Evolutionary conservation across 2,329 filamentous ascomycete species (phyloP).

Genomic region (Coniochaeta sp.): DNA sequence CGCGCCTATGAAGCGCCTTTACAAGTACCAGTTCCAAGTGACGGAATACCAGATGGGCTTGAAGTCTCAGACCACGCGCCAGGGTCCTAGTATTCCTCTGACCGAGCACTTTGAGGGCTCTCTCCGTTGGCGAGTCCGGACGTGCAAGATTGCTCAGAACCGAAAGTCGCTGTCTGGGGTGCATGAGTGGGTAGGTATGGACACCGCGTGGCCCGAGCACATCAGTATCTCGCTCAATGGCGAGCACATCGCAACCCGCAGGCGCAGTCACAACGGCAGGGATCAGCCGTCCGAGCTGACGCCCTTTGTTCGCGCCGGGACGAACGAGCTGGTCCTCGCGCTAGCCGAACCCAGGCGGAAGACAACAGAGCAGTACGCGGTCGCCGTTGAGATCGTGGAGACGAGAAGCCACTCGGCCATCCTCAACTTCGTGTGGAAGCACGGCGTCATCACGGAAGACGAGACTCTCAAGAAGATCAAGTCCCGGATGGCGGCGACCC

Average conservation of each 20-base stretch:
- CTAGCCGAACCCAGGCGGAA: constrained; percentile 16
- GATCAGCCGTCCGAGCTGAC: constrained; percentile 75
- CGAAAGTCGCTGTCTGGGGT: constrained; percentile 24
- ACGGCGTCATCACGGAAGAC: constrained; percentile 31
- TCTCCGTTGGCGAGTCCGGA: constrained; percentile 61
- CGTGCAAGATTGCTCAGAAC: constrained; percentile 32
- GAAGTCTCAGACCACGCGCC: constrained; percentile 20
- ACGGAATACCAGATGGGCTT: constrained; percentile 11
- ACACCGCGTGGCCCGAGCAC: constrained; percentile 63
- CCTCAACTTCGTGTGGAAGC: constrained; percentile 27
- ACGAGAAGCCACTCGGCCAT: constrained; percentile 40
- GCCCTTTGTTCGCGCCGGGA: constrained; percentile 44
- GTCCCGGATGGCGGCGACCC: constrained; percentile 29
- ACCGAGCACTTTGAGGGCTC: constrained; percentile 42
- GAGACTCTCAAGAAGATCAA: constrained; percentile 52
- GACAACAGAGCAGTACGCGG: constrained; percentile 37
- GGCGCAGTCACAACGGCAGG: constrained; percentile 66
- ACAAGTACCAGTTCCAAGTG: constrained; percentile 36
- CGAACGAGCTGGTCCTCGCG: constrained; percentile 55
- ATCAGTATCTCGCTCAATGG: constrained; percentile 65
- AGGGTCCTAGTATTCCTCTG: constrained; percentile 20
- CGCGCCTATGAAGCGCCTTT: constrained; percentile 26
- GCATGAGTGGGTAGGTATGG: constrained; percentile 53
- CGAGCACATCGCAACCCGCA: constrained; percentile 46
- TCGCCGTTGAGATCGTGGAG: constrained; percentile 66